Conservation (phyloP, 2,329 filamentous ascomycete species). For the Colletotrichum lupini region DNA sequence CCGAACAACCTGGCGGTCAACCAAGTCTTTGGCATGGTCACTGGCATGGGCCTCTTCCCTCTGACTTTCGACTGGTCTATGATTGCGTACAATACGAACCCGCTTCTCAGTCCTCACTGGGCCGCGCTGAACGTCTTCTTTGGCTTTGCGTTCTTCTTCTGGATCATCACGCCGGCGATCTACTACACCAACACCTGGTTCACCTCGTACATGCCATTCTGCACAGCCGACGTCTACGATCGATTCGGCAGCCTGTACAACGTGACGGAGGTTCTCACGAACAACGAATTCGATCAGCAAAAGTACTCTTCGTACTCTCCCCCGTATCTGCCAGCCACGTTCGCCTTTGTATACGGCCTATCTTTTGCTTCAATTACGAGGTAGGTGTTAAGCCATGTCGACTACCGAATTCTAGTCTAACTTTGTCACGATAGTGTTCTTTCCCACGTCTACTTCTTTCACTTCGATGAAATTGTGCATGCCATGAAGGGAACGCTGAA, state of each 20-base stretch:
- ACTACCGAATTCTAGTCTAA: no score
- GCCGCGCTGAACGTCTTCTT: slow-evolving; percentile 71
- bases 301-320: slow-evolving; percentile 63
- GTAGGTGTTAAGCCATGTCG: background rate
- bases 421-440: slow-evolving; percentile 41
- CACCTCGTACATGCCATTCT: slow-evolving; percentile 65
- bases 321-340: slow-evolving; percentile 61
- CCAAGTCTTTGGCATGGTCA: slow-evolving; percentile 60
- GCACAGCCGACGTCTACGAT: slow-evolving; percentile 63
- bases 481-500: slow-evolving; percentile 39
- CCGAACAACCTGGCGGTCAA: slow-evolving; percentile 58
- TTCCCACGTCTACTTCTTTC: slow-evolving; percentile 52
- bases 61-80: slow-evolving; percentile 55
- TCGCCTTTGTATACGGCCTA: slow-evolving; percentile 61
- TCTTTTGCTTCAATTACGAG: slow-evolving; percentile 76
- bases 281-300: slow-evolving; percentile 55
- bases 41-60: slow-evolving; percentile 51
- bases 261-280: slow-evolving; percentile 53
- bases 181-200: slow-evolving; percentile 71
- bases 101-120: slow-evolving; percentile 62
- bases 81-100: slow-evolving; percentile 45
- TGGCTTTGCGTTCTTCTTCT: slow-evolving; percentile 62
- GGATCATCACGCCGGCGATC: slow-evolving; percentile 65
- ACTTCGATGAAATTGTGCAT: slow-evolving; percentile 50
- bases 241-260: slow-evolving; percentile 60